Evolutionary conservation across 2,329 filamentous ascomycete species (phyloP), one percentile per base, ranked within the genome.

Genomic region (Cladosporium austrohemisphaericum): DNA sequence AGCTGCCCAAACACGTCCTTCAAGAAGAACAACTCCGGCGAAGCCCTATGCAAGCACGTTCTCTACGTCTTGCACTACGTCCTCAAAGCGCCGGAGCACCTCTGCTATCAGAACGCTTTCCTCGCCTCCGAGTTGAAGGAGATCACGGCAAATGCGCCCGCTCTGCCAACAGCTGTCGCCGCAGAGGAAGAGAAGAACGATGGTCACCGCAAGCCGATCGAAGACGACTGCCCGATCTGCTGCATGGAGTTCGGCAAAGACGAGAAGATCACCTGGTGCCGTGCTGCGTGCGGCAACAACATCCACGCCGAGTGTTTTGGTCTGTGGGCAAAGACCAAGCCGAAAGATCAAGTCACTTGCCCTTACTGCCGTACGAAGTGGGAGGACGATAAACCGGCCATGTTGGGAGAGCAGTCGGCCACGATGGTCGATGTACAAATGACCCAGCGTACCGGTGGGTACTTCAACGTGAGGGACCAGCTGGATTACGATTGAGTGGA

Each of bases 151-250:
- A 68, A 70, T 13, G 77, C 80, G 1, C 74, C 79, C 0, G 65
- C 75, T 2, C 74, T 75, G 2, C 73, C 73, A 3, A 65, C 71
- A 16, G 68, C 57, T 18, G 41, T 54, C 13, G 53, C 45, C 20
- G 41, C 23, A 8, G 41, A 52, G 14, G 41, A 52, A 8, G 65
- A 70, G 8, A 65, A 68, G 5, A 63, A 65, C 7, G 62, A 72
- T 22, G 72, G 75, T 14, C 76, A 76, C 14, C 76, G 79, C 50
- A 84, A 82, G 57, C 68, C 77, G 1, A 64, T 83, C 26, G 77
- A 82, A 44, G 81, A 79, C 18, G 79, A 83, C 52, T 85, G 81
- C 57, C 78, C 80, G 0, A 79, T 84, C 54, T 84, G 81, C 63
- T 80, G 78, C 60, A 76, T 75, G 66, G 75, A 79, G 43, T 74